Conservation (phyloP, 371 early-diverging fungal genomes). For the Zychaea mexicana region DNA sequence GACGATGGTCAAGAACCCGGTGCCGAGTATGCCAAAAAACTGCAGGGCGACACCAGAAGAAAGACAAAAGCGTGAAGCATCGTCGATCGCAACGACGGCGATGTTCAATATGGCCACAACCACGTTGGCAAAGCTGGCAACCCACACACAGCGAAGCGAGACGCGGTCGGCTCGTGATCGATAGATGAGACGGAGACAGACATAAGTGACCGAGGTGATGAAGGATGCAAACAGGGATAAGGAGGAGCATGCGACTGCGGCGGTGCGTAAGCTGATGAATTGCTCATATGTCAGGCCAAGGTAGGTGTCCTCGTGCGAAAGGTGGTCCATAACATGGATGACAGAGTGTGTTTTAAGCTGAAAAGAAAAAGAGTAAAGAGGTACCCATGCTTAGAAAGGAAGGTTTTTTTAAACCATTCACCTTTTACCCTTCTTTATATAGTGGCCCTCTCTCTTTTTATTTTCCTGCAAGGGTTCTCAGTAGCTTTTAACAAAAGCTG, state of each 20-base stretch:
- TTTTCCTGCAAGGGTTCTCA: too few species aligned
- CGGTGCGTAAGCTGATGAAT: not conserved
- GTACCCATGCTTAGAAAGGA: too few species aligned
- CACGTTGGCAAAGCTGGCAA: not conserved
- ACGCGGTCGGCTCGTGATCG: not conserved
- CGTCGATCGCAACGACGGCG: not conserved
- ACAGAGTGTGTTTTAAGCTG: not conserved
- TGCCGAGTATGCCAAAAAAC: not conserved
- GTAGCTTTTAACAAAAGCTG: too few species aligned
- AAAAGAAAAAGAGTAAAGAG: not conserved
- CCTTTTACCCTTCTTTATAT: too few species aligned
- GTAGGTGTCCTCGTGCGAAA: not conserved
- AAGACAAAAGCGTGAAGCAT: not conserved
- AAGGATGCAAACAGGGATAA: not conserved
- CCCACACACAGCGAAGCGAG: constrained; percentile 1
- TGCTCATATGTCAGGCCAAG: not conserved
- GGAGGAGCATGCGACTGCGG: not conserved
- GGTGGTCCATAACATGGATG: not conserved
- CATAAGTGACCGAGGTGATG: not conserved
- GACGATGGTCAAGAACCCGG: not conserved
- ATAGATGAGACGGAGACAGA: not conserved
- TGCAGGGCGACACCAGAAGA: not conserved
- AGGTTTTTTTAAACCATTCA: too few species aligned
- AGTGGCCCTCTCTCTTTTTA: too few species aligned
- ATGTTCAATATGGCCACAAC: not conserved